These are phyloP conservation scores for Brettanomyces naardenensis DNA, from an alignment of 805 yeast species.

Conservation along the genomic window DNA sequence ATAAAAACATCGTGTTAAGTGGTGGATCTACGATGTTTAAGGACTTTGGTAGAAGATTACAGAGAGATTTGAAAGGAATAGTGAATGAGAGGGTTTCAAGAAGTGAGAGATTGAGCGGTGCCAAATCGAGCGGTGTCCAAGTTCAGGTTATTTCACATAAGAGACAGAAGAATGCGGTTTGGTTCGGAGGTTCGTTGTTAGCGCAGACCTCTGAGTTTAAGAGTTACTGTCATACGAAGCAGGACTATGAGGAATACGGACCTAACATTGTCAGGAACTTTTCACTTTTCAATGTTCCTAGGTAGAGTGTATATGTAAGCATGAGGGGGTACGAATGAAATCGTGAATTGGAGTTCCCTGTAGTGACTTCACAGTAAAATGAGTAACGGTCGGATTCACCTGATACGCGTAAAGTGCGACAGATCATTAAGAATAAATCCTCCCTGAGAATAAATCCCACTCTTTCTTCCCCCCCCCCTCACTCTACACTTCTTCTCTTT, in stretches of 20 bases:
- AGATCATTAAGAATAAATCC: too few relatives aligned
- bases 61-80: constrained; percentile 81
- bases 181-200: constrained; percentile 97
- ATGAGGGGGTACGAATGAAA: too few relatives aligned
- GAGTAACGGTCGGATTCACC: too few relatives aligned
- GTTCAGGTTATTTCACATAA: constrained; percentile 96
- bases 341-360: too few relatives aligned
- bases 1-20: constrained; percentile 88
- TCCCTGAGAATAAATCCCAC: too few relatives aligned
- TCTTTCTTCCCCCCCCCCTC: too few relatives aligned
- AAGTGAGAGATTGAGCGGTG: constrained; percentile 69
- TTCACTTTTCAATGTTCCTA: constrained; percentile 87
- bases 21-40: constrained; percentile 99
- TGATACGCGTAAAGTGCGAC: too few relatives aligned
- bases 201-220: constrained; percentile 97
- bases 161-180: constrained; percentile 96
- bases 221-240: constrained; percentile 93
- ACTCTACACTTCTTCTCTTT: too few relatives aligned
- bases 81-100: constrained; percentile 83
- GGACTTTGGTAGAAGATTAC: constrained; percentile 95
- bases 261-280: constrained; percentile 97
- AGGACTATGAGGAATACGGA: constrained; percentile 96
- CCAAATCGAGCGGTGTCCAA: constrained; percentile 86
- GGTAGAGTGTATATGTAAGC: neutral
- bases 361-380: too few relatives aligned